Evolutionary conservation across 352 stramenopile genomes (phyloP), one percentile per base, ranked within the genome.

Genomic region (Pythium phragmiticola): DNA sequence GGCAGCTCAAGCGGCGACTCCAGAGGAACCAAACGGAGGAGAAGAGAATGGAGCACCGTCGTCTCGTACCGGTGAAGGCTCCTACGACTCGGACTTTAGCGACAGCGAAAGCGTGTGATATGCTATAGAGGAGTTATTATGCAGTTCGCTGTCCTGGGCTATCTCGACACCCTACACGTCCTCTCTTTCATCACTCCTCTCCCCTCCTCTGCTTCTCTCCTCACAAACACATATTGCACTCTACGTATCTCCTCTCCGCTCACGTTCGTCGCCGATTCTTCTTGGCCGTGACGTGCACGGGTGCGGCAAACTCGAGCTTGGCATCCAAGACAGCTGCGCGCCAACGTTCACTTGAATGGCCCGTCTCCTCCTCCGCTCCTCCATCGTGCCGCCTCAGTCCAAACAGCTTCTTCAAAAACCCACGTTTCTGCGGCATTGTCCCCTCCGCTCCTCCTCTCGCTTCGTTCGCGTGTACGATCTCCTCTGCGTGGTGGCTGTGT

Each of bases 221-320:
- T 30, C 26, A 5, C 26, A 30, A 30, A 30, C 26, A 30, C 26
- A 5, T 30, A 30, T 30, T 30, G 26, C 26, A 30, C 33, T 36
- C 53, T 11, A 16, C 7, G 11, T 34, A 36, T 37, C 67, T 50
- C 30, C 69, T 61, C 14, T 58, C 73, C 5, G 54, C 37, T 63
- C 60, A n/a, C 39, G 41, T 46, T 46, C 50, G 19, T 60, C 37
- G 41, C 7, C 41, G 47, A 11, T n/a, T 57, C 21, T 61, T 60
- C 33, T 62, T 72, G 42, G 33, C 61, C 23, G 82, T 72, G 55
- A 64, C 50, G 37, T 85, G 74, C 17, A 89, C 70, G 0, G 80
- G 80, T 19, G 78, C 72, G 9, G 79, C 67, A 60, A 87, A 89
- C 60, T 88, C 80, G n/a, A 88, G 61, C 42, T 75, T 55, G 42